Base-by-base conservation (phyloP, 176 grass and related monocot genomes). In the Oryza australiensis region DNA sequence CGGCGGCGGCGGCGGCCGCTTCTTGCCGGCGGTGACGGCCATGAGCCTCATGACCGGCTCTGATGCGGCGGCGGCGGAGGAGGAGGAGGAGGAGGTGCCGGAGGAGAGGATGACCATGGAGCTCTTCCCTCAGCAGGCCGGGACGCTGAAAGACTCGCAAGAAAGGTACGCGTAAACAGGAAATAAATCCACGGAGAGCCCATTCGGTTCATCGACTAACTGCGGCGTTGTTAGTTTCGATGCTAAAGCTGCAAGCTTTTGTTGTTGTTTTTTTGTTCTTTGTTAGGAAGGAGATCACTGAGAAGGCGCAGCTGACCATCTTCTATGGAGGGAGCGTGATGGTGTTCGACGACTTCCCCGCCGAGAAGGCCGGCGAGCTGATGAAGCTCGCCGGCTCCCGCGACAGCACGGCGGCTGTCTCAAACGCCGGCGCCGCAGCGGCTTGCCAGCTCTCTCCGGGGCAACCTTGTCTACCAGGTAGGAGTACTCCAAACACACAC, bases 331-430 rank as follows among this genome's bases (percentile, higher is more conserved):
- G 92, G 29, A 83, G 70, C 79, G 76, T 88, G 66, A 16, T 91
- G 73, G 94, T 92, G 74, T 92, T 97, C 79, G 85, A 97, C 64
- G 85, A 90, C 59, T 94, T 92, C 57, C 92, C 92, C 3, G 88
- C 89, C 10, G 92, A 88, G 38, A 97, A 92, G 86, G 92, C 81
- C 66, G 43, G 78, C 26, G 80, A 92, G 80, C 64, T 97, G 37
- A 87, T 97, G 89, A 82, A 89, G 37, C 68, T 87, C 35, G 92
- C 88, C 3, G 77, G 80, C 78, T 84, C 88, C 80, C 4, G 69
- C 84, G 12, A 10, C 49, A 37, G 35, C 35, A 38, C 85, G 51
- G 42, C 53, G 26, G 37, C 7, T 42, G 4, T 62, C 24, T 5
- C 41, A 13, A 42, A 32, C 63, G 37, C 49, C 8, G 68, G 12